Percentiles rank a stretch among this genome's conserved stretches.
Evolutionary conservation across 352 stramenopile species (phyloP).

Genomic region (Phytophthora boehmeriae): DNA sequence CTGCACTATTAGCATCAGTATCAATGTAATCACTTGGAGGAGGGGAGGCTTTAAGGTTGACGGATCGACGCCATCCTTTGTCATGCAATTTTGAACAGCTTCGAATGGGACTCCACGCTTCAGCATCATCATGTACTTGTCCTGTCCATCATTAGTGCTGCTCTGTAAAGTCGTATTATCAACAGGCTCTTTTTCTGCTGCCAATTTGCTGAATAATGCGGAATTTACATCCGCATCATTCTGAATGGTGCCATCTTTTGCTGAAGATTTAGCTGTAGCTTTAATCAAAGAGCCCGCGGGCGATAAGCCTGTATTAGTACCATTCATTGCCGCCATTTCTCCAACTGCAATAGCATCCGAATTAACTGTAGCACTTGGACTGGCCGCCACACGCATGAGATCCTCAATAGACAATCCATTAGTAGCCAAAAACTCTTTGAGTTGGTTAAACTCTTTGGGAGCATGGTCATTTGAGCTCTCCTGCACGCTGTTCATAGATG

Average conservation of each 20-base stretch:
- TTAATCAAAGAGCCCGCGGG: not conserved
- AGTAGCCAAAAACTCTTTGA: constrained; percentile 62
- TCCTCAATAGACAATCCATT: constrained; percentile 78
- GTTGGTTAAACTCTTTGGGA: constrained; percentile 53
- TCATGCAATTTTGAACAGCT: constrained; percentile 78
- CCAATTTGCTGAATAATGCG: constrained; percentile 21
- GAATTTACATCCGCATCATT: constrained; percentile 22
- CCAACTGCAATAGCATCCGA: constrained; percentile 16
- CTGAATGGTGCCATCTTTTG: not conserved
- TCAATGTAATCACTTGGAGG: constrained; percentile 5
- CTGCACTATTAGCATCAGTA: not conserved
- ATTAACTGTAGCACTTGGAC: constrained; percentile 40
- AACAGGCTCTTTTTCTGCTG: constrained; percentile 14
- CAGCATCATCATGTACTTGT: constrained; percentile 72
- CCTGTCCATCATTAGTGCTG: constrained; percentile 13
- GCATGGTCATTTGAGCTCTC: not conserved
- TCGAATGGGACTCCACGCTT: constrained; percentile 72
- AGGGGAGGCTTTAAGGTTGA: constrained; percentile 37
- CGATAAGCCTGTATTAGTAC: not conserved
- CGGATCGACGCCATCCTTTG: constrained; percentile 62
- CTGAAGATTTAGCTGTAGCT: too few relatives aligned
- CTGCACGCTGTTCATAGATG: constrained; percentile 12
- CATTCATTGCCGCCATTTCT: not conserved
- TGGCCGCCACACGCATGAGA: constrained; percentile 68
- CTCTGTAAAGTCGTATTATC: not conserved